Evolutionary conservation across 78 protist genomes (phyloP), one percentile per base, ranked within the genome.

Genomic region (Carpediemonas membranifera): DNA sequence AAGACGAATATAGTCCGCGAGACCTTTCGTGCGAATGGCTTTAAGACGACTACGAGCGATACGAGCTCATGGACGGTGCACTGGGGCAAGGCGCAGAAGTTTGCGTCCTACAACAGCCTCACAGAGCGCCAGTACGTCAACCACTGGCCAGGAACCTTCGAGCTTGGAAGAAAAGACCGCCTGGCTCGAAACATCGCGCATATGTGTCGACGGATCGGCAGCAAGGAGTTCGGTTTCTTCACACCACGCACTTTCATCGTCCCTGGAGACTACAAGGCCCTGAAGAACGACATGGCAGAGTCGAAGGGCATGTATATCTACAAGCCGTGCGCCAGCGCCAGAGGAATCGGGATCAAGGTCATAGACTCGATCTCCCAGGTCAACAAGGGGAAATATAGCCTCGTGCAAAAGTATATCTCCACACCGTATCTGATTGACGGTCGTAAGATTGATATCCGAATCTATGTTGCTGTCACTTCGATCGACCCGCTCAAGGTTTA

Each of bases 281-380:
- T 63, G 35, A 31, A 36, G 52, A 2, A 2, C 7, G 68, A 63
- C 33, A 34, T 61, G 31, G 65, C 47, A n/a, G 19, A 61, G 36
- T 11, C 5, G 25, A 36, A n/a, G 36, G 30, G 34, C 36, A 5
- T 25, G 34, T 63, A 31, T 9, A 63, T 63, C 52, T 3, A 33
- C 33, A 63, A 63, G 44, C 68, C 68, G 3, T 53, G 7, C 25
- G 68, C 68, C 44, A 41, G 54, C 27, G 16, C 53, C 34, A 7
- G 68, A 14, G 68, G 68, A 3, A 27, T 31, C 16, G 63, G 63
- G 47, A 41, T 41, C 47, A 41, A 9, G 9, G 21, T 41, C 47
- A 41, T 41, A 41, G 5, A 5, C 5, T 13, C 5, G 47, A 41
- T 13, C 21, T 5, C 9, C 5, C 47, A 41, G 9, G 47, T 41